A percentile compares a stretch with the other conserved stretches of the same genome.
Conservation (phyloP, 768 basidiomycete genomes). For the Pholiota conissans region DNA sequence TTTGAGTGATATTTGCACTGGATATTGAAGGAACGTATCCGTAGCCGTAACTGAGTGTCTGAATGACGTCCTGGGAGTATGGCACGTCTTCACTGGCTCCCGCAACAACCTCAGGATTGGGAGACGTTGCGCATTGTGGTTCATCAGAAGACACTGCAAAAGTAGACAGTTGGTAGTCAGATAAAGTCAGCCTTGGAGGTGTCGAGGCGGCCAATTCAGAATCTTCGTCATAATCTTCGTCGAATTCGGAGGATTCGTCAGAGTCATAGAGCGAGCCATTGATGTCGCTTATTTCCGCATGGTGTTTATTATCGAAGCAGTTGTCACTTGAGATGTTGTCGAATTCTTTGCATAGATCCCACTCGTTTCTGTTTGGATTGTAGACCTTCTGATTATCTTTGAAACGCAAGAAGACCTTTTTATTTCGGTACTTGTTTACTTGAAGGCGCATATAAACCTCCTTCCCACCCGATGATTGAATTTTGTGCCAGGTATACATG, state of each 20-base stretch:
- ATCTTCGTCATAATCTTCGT: neutral
- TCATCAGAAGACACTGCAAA: too few species aligned
- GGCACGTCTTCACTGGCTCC: neutral
- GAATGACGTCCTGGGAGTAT: neutral
- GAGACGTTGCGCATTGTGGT: too few species aligned
- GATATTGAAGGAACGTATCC: neutral
- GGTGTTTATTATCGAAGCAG: neutral
- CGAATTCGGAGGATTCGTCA: neutral
- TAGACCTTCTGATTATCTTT: neutral
- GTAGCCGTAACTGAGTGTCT: neutral
- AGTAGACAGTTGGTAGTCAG: neutral
- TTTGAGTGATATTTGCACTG: neutral
- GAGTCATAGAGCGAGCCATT: too few species aligned
- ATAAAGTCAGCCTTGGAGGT: too few species aligned
- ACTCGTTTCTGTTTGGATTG: neutral
- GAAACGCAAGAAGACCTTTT: neutral
- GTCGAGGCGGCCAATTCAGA: neutral
- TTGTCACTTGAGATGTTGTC: neutral
- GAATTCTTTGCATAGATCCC: neutral
- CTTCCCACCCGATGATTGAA: neutral
- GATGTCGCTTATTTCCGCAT: neutral
- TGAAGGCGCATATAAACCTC: conserved; percentile 1
- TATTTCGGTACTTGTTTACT: neutral
- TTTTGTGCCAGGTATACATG: neutral
- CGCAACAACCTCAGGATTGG: neutral